Percentiles rank a stretch among this genome's conserved stretches.
phyloP scores from a whole-genome alignment of 495 filamentous ascomycete genomes.

The Tricharina praecox region DNA sequence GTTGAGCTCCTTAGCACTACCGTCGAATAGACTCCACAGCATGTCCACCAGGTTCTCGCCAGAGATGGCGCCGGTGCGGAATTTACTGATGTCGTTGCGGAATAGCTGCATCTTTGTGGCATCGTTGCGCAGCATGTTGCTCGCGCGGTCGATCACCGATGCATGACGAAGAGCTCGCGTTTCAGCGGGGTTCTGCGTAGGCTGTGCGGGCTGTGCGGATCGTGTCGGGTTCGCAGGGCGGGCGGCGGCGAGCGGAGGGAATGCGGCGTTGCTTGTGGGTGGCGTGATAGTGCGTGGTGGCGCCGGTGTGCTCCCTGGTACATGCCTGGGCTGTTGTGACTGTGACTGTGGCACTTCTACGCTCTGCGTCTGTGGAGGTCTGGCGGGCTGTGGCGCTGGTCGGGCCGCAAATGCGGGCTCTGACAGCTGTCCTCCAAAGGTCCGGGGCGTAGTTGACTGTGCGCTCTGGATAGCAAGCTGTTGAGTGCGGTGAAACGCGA shows the following conservation, averaged over 20 bases:
- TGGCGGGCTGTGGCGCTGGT: conserved; percentile 11
- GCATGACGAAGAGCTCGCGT: conserved; percentile 31
- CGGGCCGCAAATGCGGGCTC: conserved; percentile 27
- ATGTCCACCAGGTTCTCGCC: conserved; percentile 60
- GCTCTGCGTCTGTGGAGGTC: conserved; percentile 1
- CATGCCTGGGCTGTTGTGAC: conserved; percentile 10
- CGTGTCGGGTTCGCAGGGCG: conserved; percentile 16
- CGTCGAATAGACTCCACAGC: conserved; percentile 60
- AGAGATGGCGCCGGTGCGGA: conserved; percentile 45
- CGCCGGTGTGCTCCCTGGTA: conserved; percentile 1
- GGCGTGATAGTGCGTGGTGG: conserved; percentile 15
- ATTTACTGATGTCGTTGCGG: conserved; percentile 59
- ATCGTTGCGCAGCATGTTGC: conserved; percentile 60
- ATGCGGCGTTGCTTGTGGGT: conserved; percentile 15
- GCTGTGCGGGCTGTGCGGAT: conserved; percentile 57
- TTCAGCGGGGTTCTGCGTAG: conserved; percentile 18
- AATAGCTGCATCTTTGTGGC: conserved; percentile 54
- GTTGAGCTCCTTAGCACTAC: conserved; percentile 56
- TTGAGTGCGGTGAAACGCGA: conserved; percentile 76
- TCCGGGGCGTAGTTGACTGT: conserved; percentile 57
- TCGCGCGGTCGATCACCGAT: conserved; percentile 71
- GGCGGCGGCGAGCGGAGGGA: conserved; percentile 20
- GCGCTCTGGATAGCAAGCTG: conserved; percentile 65
- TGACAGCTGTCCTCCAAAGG: conserved; percentile 67
- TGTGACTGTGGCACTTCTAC: conserved; percentile 16